Evolutionary conservation across 805 yeast species (phyloP), one percentile per base, ranked within the genome.

Genomic region (Wickerhamiella cacticola): DNA sequence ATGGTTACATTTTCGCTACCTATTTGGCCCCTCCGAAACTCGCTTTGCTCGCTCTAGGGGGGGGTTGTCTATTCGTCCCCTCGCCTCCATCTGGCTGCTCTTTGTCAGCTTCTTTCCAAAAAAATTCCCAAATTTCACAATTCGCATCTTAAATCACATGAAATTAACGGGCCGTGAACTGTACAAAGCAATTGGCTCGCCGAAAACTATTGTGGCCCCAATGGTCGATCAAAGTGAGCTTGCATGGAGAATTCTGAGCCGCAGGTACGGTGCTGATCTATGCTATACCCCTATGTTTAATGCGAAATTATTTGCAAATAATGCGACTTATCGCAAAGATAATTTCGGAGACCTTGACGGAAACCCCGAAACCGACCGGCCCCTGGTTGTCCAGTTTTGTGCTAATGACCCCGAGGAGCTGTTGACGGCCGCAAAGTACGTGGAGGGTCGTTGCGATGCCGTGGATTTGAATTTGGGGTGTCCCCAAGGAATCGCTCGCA

Each of bases 211-310:
- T 22, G 92, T 92, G 18, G 98, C 97, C 2, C 99, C 99, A 1
- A 89, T 92, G 96, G 99, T 92, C 16, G 99, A 92, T 63, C 96
- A 87, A 55, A 79, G 89, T 3, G 99, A 92, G 60, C 71, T 92
- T 16, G 97, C 95, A 1, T 92, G 97, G 97, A 72, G 99, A 54
- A 73, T 84, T 15, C 68, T 92, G 13, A 82, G 94, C 2, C 72
- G 97, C 48, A 70, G 73, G 50, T 81, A 88, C 58, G 99, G 99
- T 2, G 97, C 98, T 0, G 85, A 87, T 2, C 68, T 92, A 28
- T 85, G 96, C 59, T 92, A 89, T 59, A 84, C 97, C 0, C 99
- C 99, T 2, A 92, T 92, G 99, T 75, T 82, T 55, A 97, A 92
- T 64, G 95, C 98, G 3, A 72, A 87, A 43, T 66, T 88, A 33